These are phyloP conservation scores for Ganoderma sinense DNA, from an alignment of 1,284 basidiomycete species.

Conservation along the genomic window DNA sequence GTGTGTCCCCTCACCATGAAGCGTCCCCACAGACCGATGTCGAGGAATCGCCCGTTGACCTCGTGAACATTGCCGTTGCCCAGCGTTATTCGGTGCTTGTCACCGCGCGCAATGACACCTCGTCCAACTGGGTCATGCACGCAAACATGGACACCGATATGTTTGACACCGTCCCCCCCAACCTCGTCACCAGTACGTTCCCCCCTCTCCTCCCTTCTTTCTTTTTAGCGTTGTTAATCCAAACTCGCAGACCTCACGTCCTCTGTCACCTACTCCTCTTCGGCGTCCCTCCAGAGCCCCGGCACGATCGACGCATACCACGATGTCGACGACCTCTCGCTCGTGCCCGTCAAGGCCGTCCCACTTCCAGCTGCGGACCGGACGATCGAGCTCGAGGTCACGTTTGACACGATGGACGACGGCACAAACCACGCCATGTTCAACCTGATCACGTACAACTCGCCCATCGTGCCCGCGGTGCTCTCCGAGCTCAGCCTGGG, in stretches of 20 bases:
- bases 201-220: background rate
- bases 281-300: conserved; percentile 55
- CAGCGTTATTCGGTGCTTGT: conserved; percentile 96
- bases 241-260: conserved; percentile 75
- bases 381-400: conserved; percentile 63
- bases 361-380: conserved; percentile 52
- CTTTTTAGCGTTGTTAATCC: background rate
- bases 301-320: conserved; percentile 60
- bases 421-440: conserved; percentile 83
- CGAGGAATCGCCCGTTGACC: conserved; percentile 73
- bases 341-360: conserved; percentile 62
- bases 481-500: conserved; percentile 83
- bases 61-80: conserved; percentile 81
- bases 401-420: conserved; percentile 79
- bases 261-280: conserved; percentile 70
- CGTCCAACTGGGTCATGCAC: conserved; percentile 87
- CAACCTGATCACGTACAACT: conserved; percentile 76
- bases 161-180: conserved; percentile 84
- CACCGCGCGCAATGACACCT: conserved; percentile 86
- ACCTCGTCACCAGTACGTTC: conserved; percentile 77
- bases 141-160: conserved; percentile 89
- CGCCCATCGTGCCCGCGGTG: conserved; percentile 75
- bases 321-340: conserved; percentile 65
- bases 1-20: background rate
- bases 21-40: conserved; percentile 67